These are phyloP conservation scores for Picea sitchensis DNA, from an alignment of 75 land plant species.

Conservation along the genomic window DNA sequence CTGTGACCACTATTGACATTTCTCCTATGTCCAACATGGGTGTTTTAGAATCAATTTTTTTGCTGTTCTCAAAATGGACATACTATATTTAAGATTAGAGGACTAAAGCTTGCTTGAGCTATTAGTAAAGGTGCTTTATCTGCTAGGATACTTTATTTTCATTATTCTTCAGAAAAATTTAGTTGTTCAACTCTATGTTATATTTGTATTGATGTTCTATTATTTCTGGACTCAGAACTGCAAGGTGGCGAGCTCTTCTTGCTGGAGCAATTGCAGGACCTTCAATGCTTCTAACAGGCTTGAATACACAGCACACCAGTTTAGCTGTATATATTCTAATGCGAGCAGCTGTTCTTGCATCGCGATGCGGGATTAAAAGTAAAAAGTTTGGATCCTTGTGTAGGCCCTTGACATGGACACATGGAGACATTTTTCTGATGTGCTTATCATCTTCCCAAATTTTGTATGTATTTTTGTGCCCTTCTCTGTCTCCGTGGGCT, in stretches of 20 bases:
- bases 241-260: slow-evolving; percentile 79
- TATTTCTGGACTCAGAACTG: slow-evolving; percentile 53
- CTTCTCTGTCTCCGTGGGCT: neutral
- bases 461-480: slow-evolving; percentile 51
- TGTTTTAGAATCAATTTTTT: neutral
- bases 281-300: slow-evolving; percentile 84
- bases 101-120: neutral
- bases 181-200: neutral
- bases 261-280: slow-evolving; percentile 97
- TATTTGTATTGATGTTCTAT: slow-evolving; percentile 1
- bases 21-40: neutral
- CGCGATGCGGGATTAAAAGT: slow-evolving; percentile 95
- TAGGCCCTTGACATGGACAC: slow-evolving; percentile 83
- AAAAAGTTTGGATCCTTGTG: slow-evolving; percentile 66
- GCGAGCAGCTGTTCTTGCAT: slow-evolving; percentile 92
- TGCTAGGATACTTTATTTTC: neutral
- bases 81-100: neutral
- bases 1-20: neutral
- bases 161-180: neutral
- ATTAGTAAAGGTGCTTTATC: neutral
- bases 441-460: slow-evolving; percentile 96
- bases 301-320: slow-evolving; percentile 74
- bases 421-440: slow-evolving; percentile 96
- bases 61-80: neutral
- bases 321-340: slow-evolving; percentile 90